These are phyloP conservation scores for Leccinum variicolor DNA, from an alignment of 768 basidiomycete species.

Conservation along the genomic window DNA sequence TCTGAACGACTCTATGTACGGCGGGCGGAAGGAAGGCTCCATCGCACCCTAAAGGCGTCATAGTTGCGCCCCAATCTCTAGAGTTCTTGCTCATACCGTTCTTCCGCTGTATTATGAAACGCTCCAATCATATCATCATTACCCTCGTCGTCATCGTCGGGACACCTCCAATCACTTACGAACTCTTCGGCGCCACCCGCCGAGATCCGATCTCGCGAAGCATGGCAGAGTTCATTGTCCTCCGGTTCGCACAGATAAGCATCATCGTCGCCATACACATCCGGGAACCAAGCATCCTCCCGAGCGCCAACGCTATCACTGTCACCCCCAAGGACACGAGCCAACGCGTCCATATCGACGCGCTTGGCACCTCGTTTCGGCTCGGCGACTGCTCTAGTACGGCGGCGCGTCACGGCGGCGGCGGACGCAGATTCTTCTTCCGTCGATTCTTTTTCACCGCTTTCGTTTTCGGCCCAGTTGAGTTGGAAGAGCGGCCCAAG, in stretches of 20 bases:
- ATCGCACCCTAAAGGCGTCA: slow-evolving; percentile 2
- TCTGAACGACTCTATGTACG: neutral
- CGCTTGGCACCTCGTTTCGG: slow-evolving; percentile 35
- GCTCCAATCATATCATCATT: slow-evolving; percentile 12
- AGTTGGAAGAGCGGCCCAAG: slow-evolving; percentile 37
- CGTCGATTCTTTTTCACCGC: slow-evolving; percentile 19
- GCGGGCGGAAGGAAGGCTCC: neutral
- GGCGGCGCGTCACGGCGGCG: neutral
- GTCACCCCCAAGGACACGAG: slow-evolving; percentile 42
- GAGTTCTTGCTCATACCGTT: slow-evolving; percentile 31
- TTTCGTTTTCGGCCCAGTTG: slow-evolving; percentile 33
- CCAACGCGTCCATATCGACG: slow-evolving; percentile 57
- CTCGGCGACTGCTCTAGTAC: slow-evolving; percentile 9
- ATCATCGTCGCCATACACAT: slow-evolving; percentile 18
- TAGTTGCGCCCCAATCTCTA: slow-evolving; percentile 8
- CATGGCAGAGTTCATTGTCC: slow-evolving; percentile 4
- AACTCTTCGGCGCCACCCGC: slow-evolving; percentile 31
- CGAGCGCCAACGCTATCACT: slow-evolving; percentile 19
- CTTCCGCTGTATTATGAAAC: slow-evolving; percentile 12
- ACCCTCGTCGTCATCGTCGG: slow-evolving; percentile 19
- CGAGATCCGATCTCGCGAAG: slow-evolving; percentile 6
- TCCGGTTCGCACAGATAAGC: slow-evolving; percentile 12
- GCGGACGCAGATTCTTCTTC: neutral
- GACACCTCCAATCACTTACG: slow-evolving; percentile 50
- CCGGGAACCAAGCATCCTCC: slow-evolving; percentile 16